phyloP scores from a whole-genome alignment of 768 basidiomycete species.

The Tricholoma matsutake region DNA sequence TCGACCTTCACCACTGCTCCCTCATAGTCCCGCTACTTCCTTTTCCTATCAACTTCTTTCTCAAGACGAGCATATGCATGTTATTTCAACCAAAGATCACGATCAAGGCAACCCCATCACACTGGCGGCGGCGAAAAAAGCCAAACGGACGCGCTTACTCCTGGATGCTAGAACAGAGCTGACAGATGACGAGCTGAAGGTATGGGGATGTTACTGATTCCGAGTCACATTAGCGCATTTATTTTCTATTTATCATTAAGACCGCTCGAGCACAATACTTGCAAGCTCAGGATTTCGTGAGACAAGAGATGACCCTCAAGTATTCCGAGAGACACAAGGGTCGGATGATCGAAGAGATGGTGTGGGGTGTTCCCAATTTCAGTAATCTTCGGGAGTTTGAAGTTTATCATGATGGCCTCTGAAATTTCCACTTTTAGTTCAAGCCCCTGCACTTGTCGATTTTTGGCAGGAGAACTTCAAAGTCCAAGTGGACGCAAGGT shows the following conservation, averaged over 20 bases:
- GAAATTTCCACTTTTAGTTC: constrained; percentile 41
- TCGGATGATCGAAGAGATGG: constrained; percentile 54
- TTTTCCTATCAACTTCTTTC: constrained; percentile 40
- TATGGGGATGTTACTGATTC: constrained; percentile 18
- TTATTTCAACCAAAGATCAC: constrained; percentile 26
- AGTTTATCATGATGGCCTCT: not conserved
- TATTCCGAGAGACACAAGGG: constrained; percentile 53
- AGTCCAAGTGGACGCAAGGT: constrained; percentile 63
- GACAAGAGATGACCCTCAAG: constrained; percentile 49
- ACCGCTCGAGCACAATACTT: constrained; percentile 65
- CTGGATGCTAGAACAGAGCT: constrained; percentile 76
- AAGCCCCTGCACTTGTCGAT: constrained; percentile 60
- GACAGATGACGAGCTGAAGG: constrained; percentile 81
- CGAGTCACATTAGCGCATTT: constrained; percentile 1
- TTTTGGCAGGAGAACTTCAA: constrained; percentile 78
- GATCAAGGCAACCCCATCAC: constrained; percentile 13
- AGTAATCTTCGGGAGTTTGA: constrained; percentile 35
- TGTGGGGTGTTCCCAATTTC: constrained; percentile 64
- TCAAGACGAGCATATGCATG: constrained; percentile 35
- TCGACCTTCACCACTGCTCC: not conserved
- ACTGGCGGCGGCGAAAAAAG: constrained; percentile 21
- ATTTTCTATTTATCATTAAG: constrained; percentile 28
- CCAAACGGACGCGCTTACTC: constrained; percentile 53
- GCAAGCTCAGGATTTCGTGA: constrained; percentile 53
- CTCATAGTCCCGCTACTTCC: constrained; percentile 31